Conservation (phyloP, 257 asterid species). For the Forsythia suspensa region DNA sequence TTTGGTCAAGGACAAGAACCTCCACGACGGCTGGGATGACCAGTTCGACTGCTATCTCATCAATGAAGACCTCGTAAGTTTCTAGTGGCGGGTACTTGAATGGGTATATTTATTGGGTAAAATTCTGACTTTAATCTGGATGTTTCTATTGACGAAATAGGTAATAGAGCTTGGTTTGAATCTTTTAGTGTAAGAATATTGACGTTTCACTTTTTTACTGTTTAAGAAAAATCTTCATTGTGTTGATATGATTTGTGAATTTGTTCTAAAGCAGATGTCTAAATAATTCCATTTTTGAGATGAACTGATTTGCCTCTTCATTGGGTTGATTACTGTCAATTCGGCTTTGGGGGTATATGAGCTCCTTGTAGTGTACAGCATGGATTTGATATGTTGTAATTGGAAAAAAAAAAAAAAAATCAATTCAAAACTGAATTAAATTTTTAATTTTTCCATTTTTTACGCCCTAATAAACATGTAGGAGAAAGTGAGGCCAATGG, state of each 20-base stretch:
- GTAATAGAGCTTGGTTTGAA: background rate
- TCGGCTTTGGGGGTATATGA: background rate
- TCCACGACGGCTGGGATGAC: slow-evolving; percentile 62
- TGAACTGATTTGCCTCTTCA: background rate
- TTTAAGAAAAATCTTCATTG: background rate
- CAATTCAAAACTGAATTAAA: background rate
- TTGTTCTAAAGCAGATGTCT: background rate
- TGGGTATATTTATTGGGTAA: background rate
- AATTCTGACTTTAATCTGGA: background rate
- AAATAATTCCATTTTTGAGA: background rate
- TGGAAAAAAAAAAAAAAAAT: background rate
- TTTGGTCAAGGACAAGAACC: slow-evolving; percentile 44
- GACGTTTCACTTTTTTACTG: background rate
- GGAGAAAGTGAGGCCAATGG: background rate
- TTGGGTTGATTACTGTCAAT: background rate
- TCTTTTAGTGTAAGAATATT: background rate
- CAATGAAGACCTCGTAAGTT: slow-evolving; percentile 54
- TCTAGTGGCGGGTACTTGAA: background rate
- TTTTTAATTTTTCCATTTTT: too few relatives aligned
- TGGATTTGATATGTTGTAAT: background rate
- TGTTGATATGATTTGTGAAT: background rate
- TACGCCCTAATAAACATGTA: background rate
- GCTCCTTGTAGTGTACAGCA: background rate
- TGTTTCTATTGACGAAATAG: background rate
- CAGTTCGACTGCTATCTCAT: slow-evolving; percentile 46